Conservation (phyloP, 2,329 filamentous ascomycete genomes). For the Xylariales sp. region DNA sequence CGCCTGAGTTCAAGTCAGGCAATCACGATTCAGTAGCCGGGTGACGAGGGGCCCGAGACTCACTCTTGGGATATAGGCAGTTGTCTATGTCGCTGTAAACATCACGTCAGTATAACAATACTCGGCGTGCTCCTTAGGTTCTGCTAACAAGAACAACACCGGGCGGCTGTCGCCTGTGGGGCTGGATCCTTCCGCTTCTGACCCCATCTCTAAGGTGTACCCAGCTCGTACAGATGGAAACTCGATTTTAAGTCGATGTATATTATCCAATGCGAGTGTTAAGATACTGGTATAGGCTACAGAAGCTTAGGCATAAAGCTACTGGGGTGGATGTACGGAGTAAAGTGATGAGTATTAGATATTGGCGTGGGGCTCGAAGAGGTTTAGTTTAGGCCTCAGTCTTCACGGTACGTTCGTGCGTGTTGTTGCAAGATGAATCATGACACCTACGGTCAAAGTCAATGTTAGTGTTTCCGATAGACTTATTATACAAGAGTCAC, state of each 20-base stretch:
- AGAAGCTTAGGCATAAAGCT: too few species aligned
- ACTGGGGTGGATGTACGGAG: too few species aligned
- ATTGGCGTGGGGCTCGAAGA: too few species aligned
- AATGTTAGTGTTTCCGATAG: too few species aligned
- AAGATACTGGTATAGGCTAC: too few species aligned
- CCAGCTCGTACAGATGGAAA: not conserved
- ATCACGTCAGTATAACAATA: not conserved
- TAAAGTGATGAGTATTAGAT: too few species aligned
- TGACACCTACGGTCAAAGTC: too few species aligned
- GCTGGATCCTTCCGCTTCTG: slow-evolving; percentile 18
- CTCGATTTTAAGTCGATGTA: not conserved
- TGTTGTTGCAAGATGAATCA: too few species aligned
- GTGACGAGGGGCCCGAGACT: too few species aligned
- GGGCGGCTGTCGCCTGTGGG: slow-evolving; percentile 20
- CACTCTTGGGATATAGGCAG: slow-evolving; percentile 87
- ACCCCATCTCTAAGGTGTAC: slow-evolving; percentile 19
- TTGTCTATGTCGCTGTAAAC: slow-evolving; percentile 96
- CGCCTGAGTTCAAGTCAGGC: slow-evolving; percentile 41
- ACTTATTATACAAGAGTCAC: not conserved
- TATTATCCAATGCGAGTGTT: too few species aligned
- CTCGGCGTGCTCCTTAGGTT: not conserved
- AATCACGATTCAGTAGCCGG: not conserved
- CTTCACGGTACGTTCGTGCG: too few species aligned
- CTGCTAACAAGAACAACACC: slow-evolving; percentile 41
- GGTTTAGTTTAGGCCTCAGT: too few species aligned